Evolutionary conservation across 257 asterid genomes (phyloP), one percentile per base, ranked within the genome.

Genomic region (Lavandula angustifolia): DNA sequence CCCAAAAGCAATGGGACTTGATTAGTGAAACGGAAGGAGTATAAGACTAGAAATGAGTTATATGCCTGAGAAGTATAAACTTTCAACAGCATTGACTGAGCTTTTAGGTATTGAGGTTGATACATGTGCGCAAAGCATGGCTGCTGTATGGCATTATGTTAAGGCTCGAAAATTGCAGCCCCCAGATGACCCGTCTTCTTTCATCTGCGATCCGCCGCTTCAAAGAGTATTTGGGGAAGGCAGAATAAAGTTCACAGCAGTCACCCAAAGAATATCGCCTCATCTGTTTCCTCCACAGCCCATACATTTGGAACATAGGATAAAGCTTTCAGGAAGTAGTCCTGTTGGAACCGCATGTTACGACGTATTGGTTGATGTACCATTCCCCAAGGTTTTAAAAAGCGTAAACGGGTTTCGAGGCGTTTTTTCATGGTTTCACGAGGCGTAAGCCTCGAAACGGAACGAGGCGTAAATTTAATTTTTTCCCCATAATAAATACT

Each of bases 281-380:
- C 98, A 88, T 66, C 73, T 91, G 72, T 78, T 86, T 64, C 81
- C 95, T 29, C 96, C 98, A 17, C 96, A 91, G 78, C 95, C 96
- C 57, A 88, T 91, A 72, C 98, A 91, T 75, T 81, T 91, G 69
- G 95, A 87, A 75, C 98, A 91, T 80, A 80, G 86, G 88, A 85
- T 91, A 63, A 91, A 86, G 66, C 96, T 91, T 69, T 80, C 94
- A 1, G 98, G 98, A 59, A 88, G 81, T 72, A 82, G 79, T 69
- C 98, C 98, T 58, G 87, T 79, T 49, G 98, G 96, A 70, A 87
- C 87, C 76, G 98, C 96, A 8, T 91, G 98, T 63, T 91, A 91
- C 51, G 98, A 91, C 81, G 87, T 91, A 27, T 67, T 84, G 73
- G 91, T 91, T 33, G 98, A 91, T 76, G 87, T 91, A 17, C 98